Conservation (phyloP, 768 basidiomycete species). For the Termitomyces heimii region DNA sequence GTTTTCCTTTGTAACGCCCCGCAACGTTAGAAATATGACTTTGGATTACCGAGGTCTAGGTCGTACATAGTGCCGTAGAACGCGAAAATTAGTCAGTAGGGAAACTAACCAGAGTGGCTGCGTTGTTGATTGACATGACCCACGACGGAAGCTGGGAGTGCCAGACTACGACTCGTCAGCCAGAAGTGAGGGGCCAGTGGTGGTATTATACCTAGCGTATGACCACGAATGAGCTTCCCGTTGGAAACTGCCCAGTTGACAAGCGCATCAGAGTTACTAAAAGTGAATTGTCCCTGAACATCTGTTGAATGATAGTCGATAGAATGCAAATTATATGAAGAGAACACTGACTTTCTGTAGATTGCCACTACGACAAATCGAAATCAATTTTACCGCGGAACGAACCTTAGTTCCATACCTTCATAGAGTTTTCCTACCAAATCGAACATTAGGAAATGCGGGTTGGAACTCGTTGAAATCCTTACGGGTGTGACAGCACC, state of each 20-base stretch:
- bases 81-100: neutral
- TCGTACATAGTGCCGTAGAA: neutral
- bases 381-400: neutral
- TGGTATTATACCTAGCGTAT: slow-evolving; percentile 25
- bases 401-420: slow-evolving; percentile 16
- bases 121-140: slow-evolving; percentile 32
- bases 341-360: slow-evolving; percentile 24
- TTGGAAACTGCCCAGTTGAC: slow-evolving; percentile 36
- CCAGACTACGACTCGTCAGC: slow-evolving; percentile 17
- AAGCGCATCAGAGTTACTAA: slow-evolving; percentile 26
- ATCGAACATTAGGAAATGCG: neutral
- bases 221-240: slow-evolving; percentile 36
- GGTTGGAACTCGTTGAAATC: neutral
- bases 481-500: slow-evolving; percentile 31
- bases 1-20: slow-evolving; percentile 39
- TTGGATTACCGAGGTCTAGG: slow-evolving; percentile 35
- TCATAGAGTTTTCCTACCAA: slow-evolving; percentile 32
- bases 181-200: neutral
- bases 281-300: slow-evolving; percentile 24
- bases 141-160: slow-evolving; percentile 36
- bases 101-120: slow-evolving; percentile 26
- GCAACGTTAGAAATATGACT: slow-evolving; percentile 41
- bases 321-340: neutral
- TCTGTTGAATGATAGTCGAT: slow-evolving; percentile 6
- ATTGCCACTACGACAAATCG: slow-evolving; percentile 24